phyloP scores from a whole-genome alignment of 192 early-diverging fungal genomes.

The Coemansia sp. region DNA sequence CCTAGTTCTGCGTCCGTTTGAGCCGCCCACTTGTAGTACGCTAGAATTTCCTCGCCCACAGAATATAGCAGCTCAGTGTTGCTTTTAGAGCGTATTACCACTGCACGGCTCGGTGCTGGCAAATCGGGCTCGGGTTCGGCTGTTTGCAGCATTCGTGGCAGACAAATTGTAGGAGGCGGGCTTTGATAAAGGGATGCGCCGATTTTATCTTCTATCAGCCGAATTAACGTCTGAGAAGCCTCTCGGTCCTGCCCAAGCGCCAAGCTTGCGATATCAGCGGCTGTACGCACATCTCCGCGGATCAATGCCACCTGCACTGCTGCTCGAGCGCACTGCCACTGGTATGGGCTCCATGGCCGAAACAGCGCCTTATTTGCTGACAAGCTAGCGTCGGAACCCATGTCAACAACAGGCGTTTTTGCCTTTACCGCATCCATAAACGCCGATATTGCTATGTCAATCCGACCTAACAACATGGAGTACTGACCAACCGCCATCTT shows the following conservation, averaged over 20 bases:
- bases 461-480: conserved; percentile 26
- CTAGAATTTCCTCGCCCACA: background rate
- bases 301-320: conserved; percentile 25
- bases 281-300: conserved; percentile 33
- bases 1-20: background rate
- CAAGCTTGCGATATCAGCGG: conserved; percentile 1
- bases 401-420: background rate
- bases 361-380: background rate
- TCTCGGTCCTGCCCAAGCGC: conserved; percentile 3
- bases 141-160: background rate
- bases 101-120: background rate
- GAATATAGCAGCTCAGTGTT: background rate
- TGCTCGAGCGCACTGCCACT: conserved; percentile 40
- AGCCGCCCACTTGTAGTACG: background rate
- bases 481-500: conserved; percentile 33
- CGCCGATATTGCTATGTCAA: conserved; percentile 26
- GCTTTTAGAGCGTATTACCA: background rate
- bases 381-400: background rate
- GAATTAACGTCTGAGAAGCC: conserved; percentile 3
- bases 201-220: background rate
- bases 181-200: background rate
- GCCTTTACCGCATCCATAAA: conserved; percentile 10
- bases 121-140: background rate
- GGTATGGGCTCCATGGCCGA: conserved; percentile 20
- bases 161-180: background rate